A percentile compares a stretch with the other conserved stretches of the same genome.
Evolutionary conservation across 805 yeast species (phyloP).

Genomic region (Barnettozyma sp.): DNA sequence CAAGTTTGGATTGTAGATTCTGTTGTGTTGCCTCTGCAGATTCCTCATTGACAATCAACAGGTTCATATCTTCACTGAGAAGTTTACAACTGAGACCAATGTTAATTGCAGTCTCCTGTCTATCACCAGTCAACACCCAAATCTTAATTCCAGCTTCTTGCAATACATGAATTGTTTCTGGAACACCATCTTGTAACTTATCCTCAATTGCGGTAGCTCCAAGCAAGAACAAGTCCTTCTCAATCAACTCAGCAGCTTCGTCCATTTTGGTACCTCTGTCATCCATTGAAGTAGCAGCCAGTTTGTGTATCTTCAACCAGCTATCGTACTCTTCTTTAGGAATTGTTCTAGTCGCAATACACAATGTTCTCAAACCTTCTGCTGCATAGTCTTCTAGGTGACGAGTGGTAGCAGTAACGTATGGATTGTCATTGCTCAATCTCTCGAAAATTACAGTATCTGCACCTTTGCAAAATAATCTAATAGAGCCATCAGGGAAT

Average conservation of each 20-base stretch:
- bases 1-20: slow-evolving; percentile 68
- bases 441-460: slow-evolving; percentile 93
- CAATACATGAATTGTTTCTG: slow-evolving; percentile 90
- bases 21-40: slow-evolving; percentile 65
- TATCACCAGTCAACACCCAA: slow-evolving; percentile 97
- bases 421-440: slow-evolving; percentile 64
- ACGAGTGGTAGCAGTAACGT: slow-evolving; percentile 70
- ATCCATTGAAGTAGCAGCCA: slow-evolving; percentile 77
- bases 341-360: slow-evolving; percentile 80
- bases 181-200: slow-evolving; percentile 95
- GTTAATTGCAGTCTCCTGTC: slow-evolving; percentile 97
- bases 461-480: slow-evolving; percentile 93
- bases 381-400: slow-evolving; percentile 96
- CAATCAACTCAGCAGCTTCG: slow-evolving; percentile 84
- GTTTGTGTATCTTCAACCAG: slow-evolving; percentile 64
- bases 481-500: slow-evolving; percentile 88
- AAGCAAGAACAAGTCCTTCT: slow-evolving; percentile 64
- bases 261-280: slow-evolving; percentile 73
- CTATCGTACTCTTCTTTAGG: slow-evolving; percentile 66
- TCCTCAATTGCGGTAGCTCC: slow-evolving; percentile 99
- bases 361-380: slow-evolving; percentile 90
- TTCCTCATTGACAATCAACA: slow-evolving; percentile 84
- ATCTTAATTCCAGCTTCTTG: slow-evolving; percentile 96
- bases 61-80: slow-evolving; percentile 91
- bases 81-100: slow-evolving; percentile 98